A percentile compares a stretch with the other conserved stretches of the same genome.
phyloP scores from a whole-genome alignment of 305 asterid species.

The Caryopteris hybrid region DNA sequence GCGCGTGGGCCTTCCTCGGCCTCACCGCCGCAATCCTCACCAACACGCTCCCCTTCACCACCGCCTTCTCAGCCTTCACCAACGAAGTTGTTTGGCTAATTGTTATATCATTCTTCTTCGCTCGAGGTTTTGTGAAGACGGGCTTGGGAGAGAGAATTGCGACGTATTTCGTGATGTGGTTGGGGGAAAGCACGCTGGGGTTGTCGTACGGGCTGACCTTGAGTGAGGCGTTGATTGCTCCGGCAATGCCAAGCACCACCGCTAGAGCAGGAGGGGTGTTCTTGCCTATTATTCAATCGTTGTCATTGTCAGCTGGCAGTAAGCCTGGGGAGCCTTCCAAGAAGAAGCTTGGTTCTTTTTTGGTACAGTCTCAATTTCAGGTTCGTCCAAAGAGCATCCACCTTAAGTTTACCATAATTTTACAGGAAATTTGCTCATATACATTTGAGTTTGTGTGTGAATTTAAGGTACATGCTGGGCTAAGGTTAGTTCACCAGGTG shows the following conservation, averaged over 20 bases:
- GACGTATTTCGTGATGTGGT: constrained; percentile 67
- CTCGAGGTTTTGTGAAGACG: constrained; percentile 77
- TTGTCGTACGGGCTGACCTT: constrained; percentile 74
- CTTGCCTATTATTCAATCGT: constrained; percentile 72
- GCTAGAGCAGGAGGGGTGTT: constrained; percentile 85
- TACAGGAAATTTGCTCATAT: too few relatives aligned
- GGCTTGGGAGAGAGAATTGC: constrained; percentile 81
- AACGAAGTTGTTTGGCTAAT: constrained; percentile 79
- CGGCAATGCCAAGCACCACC: constrained; percentile 91
- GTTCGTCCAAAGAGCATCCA: constrained; percentile 16
- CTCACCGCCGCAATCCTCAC: constrained; percentile 58
- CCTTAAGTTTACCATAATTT: too few relatives aligned
- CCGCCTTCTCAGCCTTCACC: constrained; percentile 69
- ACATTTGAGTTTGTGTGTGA: too few relatives aligned
- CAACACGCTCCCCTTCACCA: constrained; percentile 44
- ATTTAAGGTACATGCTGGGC: too few relatives aligned
- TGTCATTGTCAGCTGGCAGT: constrained; percentile 71
- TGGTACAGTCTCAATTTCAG: constrained; percentile 80
- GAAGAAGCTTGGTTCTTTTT: constrained; percentile 63
- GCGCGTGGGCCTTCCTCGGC: constrained; percentile 84
- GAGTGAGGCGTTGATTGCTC: constrained; percentile 83
- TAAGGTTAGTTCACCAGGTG: too few relatives aligned
- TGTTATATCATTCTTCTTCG: constrained; percentile 80
- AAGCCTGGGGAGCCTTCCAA: constrained; percentile 54
- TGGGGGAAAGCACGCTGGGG: constrained; percentile 79